Conservation (phyloP, 352 stramenopile species). For the Phytopythium mirpurense region DNA sequence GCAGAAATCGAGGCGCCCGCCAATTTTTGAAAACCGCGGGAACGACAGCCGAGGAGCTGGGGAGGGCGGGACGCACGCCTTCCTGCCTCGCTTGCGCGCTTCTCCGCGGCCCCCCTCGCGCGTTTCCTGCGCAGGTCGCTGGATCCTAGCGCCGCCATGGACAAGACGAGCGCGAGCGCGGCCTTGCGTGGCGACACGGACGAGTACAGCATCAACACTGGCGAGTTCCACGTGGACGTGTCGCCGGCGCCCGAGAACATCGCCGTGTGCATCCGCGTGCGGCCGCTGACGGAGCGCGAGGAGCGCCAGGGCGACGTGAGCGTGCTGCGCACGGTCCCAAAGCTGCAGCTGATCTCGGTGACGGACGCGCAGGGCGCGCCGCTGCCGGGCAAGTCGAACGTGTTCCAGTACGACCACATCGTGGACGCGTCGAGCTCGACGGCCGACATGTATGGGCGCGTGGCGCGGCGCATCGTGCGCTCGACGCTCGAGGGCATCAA, state of each 20-base stretch:
- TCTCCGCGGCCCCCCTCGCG: too few species aligned
- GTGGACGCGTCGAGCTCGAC: conserved; percentile 52
- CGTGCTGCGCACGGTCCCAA: conserved; percentile 36
- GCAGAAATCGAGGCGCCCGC: too few species aligned
- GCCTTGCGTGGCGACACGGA: not conserved
- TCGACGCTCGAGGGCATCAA: conserved; percentile 78
- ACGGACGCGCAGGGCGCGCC: conserved; percentile 45
- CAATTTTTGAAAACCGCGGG: not conserved
- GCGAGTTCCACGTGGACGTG: not conserved
- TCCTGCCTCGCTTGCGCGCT: too few species aligned
- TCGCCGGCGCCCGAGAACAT: conserved; percentile 55
- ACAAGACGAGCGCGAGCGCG: not conserved
- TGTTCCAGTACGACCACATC: conserved; percentile 81
- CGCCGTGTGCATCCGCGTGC: conserved; percentile 79
- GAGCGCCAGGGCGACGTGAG: conserved; percentile 27
- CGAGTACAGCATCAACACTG: not conserved
- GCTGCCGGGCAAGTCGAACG: conserved; percentile 57
- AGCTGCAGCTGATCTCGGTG: conserved; percentile 50
- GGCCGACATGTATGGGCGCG: conserved; percentile 49
- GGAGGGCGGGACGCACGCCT: too few species aligned
- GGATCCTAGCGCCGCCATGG: not conserved
- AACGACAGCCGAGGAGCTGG: not conserved
- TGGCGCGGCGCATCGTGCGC: conserved; percentile 63
- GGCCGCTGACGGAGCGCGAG: conserved; percentile 73
- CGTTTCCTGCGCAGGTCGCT: too few species aligned